Evolutionary conservation across 441 rosid species (phyloP).

Genomic region (Capsella rubella): DNA sequence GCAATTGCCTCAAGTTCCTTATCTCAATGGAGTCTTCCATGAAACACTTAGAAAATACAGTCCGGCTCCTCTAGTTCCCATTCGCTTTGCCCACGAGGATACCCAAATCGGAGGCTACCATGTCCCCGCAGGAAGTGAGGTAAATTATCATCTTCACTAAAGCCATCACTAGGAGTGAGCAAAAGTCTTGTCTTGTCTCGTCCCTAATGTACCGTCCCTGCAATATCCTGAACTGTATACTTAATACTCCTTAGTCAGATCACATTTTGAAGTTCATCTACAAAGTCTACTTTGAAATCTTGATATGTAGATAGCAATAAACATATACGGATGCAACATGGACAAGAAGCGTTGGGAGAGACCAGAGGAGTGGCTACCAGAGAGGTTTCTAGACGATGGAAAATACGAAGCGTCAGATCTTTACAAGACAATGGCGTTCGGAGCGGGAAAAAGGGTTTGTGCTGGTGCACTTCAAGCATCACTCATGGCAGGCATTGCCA

Average conservation of each 20-base stretch:
- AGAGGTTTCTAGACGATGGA: constrained; percentile 59
- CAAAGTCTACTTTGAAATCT: constrained; percentile 10
- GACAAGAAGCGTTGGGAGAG: constrained; percentile 72
- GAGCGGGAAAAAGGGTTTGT: constrained; percentile 77
- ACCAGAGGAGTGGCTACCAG: constrained; percentile 76
- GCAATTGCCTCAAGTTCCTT: constrained; percentile 57
- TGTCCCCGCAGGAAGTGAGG: constrained; percentile 78
- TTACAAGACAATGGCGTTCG: constrained; percentile 91
- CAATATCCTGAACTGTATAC: not conserved
- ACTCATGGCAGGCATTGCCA: constrained; percentile 57
- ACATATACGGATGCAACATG: constrained; percentile 90
- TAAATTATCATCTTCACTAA: not conserved
- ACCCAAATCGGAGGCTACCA: constrained; percentile 77
- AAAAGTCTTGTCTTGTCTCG: not conserved
- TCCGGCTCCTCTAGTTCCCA: constrained; percentile 73
- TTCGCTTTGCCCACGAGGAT: constrained; percentile 77
- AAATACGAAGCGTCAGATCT: constrained; percentile 60
- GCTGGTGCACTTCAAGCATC: constrained; percentile 85
- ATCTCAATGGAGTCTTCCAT: constrained; percentile 69
- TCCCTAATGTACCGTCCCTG: not conserved
- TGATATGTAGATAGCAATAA: constrained; percentile 73
- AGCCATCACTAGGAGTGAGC: not conserved
- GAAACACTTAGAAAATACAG: constrained; percentile 83
- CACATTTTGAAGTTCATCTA: not conserved
- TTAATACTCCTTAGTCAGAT: not conserved